Percentiles rank a stretch among this genome's conserved stretches.
phyloP scores from a whole-genome alignment of 2,329 filamentous ascomycete species.

The Cladosporium colombiae region DNA sequence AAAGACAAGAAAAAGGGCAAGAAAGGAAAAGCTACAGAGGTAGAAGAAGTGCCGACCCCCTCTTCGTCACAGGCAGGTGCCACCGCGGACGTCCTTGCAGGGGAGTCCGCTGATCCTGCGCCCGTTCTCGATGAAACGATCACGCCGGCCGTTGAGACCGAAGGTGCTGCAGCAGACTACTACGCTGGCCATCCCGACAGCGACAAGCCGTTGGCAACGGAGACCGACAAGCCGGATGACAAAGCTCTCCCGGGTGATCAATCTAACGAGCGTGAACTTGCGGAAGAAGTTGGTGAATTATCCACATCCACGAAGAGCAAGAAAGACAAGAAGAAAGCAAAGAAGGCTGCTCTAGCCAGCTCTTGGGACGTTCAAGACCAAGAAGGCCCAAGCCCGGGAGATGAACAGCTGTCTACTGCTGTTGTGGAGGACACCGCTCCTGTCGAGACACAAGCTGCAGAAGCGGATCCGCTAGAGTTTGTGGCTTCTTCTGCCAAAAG shows the following conservation, averaged over 20 bases:
- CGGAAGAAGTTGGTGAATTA: constrained; percentile 23
- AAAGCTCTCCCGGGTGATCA: constrained; percentile 20
- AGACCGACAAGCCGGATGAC: neutral
- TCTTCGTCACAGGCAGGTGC: neutral
- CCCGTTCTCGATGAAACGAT: neutral
- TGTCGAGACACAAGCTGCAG: neutral
- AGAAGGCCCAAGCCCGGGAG: neutral
- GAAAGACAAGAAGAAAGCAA: constrained; percentile 47
- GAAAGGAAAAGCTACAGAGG: constrained; percentile 11
- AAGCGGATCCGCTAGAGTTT: constrained; percentile 19
- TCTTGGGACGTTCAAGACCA: neutral
- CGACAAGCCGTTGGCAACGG: neutral
- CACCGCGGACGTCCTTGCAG: neutral
- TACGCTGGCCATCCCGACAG: constrained; percentile 5
- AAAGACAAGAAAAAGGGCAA: constrained; percentile 43
- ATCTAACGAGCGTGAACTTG: neutral
- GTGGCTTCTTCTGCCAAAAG: constrained; percentile 29
- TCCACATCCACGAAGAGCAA: constrained; percentile 36
- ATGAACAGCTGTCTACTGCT: neutral
- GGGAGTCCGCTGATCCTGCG: neutral
- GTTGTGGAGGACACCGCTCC: neutral
- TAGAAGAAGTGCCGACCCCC: neutral
- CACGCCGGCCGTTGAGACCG: neutral
- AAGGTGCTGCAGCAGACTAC: constrained; percentile 9
- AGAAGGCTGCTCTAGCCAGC: constrained; percentile 17